Base-by-base conservation (phyloP, 495 filamentous ascomycete genomes). In the Evernia prunastri region DNA sequence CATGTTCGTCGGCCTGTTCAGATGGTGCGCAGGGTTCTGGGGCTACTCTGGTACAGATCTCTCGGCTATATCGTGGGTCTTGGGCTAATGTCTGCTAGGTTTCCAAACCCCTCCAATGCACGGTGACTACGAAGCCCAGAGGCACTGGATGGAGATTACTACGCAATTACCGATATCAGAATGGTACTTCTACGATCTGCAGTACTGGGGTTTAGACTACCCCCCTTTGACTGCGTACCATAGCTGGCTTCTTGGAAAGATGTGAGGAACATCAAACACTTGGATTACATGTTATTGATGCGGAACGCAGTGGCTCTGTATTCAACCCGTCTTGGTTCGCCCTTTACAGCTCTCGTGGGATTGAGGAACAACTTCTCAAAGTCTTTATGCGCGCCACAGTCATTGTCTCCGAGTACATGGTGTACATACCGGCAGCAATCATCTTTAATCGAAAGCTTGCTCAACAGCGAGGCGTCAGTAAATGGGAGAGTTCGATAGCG, bases 71-170 rank as follows among this genome's bases (percentile, higher is more conserved):
- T 54, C 27, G 23, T 23, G n/a, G 60, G 31, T 8, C 53, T 53
- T 27, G 15, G 23, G 35, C 7, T 36, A 39, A 63, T 43, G 36
- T n/a, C 56, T 57, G 40, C 0, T 61, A 92, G 91, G 92, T 57
- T 89, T 86, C 66, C 76, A 87, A 66, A 84, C 85, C 47, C 91
- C 91, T 5, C 94, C 94, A 20, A 92, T 96, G 87, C 86, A 95
- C 69, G 94, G 94, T 60, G 94, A 98, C 73, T 97, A 96, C 72
- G 94, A 98, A 74, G 94, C 95, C 10, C 94, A 98, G 73, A 76
- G 94, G 68, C 94, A 98, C 71, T 98, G 94, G 94, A 97, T 97
- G 93, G 94, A 97, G 70, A 82, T 97, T 66, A 96, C 95, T 2
- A 88, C 82, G 18, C 85, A 94, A 64, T 80, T 98, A 6, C 95